Evolutionary conservation across 2,329 filamentous ascomycete genomes (phyloP).

Genomic region (Emydomyces testavorans): DNA sequence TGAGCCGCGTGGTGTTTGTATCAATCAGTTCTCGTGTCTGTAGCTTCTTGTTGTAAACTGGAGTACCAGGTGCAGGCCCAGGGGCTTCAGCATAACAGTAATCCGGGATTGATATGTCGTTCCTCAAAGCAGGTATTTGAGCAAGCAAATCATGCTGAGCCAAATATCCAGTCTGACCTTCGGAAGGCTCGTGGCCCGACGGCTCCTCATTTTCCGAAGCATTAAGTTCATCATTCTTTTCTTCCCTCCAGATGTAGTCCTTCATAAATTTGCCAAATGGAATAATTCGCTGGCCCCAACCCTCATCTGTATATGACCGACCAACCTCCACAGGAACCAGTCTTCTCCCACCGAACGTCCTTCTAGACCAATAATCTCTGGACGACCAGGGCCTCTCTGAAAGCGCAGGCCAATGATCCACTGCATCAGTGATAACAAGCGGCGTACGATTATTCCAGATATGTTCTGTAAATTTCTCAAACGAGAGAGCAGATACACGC

Average conservation of each 20-base stretch:
- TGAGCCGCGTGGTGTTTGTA: slow-evolving; percentile 25
- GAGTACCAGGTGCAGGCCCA: slow-evolving; percentile 39
- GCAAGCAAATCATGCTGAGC: slow-evolving; percentile 81
- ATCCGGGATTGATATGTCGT: slow-evolving; percentile 71
- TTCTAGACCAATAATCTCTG: slow-evolving; percentile 60
- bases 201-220: neutral
- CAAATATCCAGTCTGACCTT: slow-evolving; percentile 56
- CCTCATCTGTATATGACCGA: slow-evolving; percentile 72
- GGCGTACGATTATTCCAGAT: slow-evolving; percentile 45
- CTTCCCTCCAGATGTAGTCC: slow-evolving; percentile 42
- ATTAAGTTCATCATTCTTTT: neutral
- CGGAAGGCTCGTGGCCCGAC: neutral
- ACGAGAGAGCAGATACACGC: slow-evolving; percentile 38
- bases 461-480: slow-evolving; percentile 52
- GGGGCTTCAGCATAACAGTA: slow-evolving; percentile 67
- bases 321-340: slow-evolving; percentile 81
- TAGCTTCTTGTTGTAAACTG: slow-evolving; percentile 33
- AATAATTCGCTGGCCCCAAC: slow-evolving; percentile 73
- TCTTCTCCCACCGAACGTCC: slow-evolving; percentile 63
- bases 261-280: slow-evolving; percentile 60
- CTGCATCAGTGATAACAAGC: slow-evolving; percentile 55
- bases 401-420: slow-evolving; percentile 68
- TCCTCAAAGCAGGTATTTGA: slow-evolving; percentile 64
- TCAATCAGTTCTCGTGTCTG: slow-evolving; percentile 20
- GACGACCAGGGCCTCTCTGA: slow-evolving; percentile 55